These are phyloP conservation scores for Cicer pinnatifidum DNA, from an alignment of 306 rosid species.

Conservation along the genomic window DNA sequence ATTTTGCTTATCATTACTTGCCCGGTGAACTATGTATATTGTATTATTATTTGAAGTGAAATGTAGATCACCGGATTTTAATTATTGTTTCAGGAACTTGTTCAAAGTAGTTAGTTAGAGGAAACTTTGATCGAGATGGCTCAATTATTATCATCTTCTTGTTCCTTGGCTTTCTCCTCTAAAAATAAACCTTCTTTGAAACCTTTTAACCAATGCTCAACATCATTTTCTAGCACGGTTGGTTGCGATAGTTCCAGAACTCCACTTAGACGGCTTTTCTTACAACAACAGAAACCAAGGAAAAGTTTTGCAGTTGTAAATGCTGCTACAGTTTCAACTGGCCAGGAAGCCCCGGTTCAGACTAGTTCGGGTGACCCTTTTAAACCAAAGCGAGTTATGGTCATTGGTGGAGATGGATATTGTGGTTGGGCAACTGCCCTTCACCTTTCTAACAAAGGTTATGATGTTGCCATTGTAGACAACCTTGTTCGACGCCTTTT, in stretches of 20 bases:
- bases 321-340: constrained; percentile 66
- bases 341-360: constrained; percentile 60
- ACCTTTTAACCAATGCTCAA: constrained; percentile 51
- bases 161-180: constrained; percentile 59
- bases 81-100: constrained; percentile 51
- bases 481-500: constrained; percentile 87
- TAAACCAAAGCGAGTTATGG: constrained; percentile 78
- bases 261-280: constrained; percentile 56
- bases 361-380: constrained; percentile 56
- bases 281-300: constrained; percentile 50
- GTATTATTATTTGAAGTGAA: not conserved
- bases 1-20: not conserved
- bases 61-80: constrained; percentile 28
- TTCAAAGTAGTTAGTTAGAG: constrained; percentile 32
- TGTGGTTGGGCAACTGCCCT: constrained; percentile 99
- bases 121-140: constrained; percentile 60
- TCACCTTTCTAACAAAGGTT: constrained; percentile 90
- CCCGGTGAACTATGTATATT: not conserved
- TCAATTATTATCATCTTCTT: constrained; percentile 78
- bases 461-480: constrained; percentile 91
- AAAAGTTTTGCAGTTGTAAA: constrained; percentile 45
- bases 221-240: constrained; percentile 50
- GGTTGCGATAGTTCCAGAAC: constrained; percentile 49
- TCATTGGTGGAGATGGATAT: constrained; percentile 97
- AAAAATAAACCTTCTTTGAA: constrained; percentile 56